Conservation (phyloP, 768 basidiomycete genomes). For the Kwoniella sp. region DNA sequence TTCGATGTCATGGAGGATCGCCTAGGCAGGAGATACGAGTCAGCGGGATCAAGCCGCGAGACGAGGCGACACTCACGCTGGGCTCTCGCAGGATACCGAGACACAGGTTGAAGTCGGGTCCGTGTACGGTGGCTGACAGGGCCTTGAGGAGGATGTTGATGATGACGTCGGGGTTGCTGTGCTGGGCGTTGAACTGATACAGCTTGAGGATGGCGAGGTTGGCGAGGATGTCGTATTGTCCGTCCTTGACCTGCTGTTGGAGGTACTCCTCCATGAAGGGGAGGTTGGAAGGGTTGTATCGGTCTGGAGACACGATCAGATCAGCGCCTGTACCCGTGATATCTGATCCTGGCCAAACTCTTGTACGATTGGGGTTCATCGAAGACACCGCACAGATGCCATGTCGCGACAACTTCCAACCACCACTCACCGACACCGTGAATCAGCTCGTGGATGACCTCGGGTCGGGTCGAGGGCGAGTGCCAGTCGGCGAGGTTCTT, state of each 20-base stretch:
- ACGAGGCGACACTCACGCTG: conserved; percentile 16
- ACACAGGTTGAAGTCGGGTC: conserved; percentile 89
- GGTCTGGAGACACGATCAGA: conserved; percentile 58
- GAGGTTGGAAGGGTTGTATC: conserved; percentile 94
- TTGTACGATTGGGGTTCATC: no score
- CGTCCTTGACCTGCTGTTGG: conserved; percentile 83
- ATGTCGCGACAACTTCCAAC: no score
- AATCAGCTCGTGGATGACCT: conserved; percentile 76
- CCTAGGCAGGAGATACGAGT: conserved; percentile 11
- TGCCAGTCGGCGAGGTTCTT: conserved; percentile 47
- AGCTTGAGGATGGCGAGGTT: conserved; percentile 93
- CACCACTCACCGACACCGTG: conserved; percentile 46
- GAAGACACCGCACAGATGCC: no score
- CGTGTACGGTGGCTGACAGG: conserved; percentile 56
- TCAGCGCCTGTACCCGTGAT: background rate
- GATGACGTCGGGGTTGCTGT: conserved; percentile 88
- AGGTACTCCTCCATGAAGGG: conserved; percentile 93
- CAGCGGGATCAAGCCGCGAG: background rate
- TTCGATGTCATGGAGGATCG: conserved; percentile 43
- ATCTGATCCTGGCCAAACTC: no score
- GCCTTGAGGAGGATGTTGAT: conserved; percentile 77
- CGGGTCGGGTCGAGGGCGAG: conserved; percentile 68
- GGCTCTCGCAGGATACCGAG: conserved; percentile 62
- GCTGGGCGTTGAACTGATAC: conserved; percentile 95
- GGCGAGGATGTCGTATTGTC: conserved; percentile 89